Evolutionary conservation across 2,329 filamentous ascomycete genomes (phyloP).

Genomic region (Pseudogymnoascus sp.): DNA sequence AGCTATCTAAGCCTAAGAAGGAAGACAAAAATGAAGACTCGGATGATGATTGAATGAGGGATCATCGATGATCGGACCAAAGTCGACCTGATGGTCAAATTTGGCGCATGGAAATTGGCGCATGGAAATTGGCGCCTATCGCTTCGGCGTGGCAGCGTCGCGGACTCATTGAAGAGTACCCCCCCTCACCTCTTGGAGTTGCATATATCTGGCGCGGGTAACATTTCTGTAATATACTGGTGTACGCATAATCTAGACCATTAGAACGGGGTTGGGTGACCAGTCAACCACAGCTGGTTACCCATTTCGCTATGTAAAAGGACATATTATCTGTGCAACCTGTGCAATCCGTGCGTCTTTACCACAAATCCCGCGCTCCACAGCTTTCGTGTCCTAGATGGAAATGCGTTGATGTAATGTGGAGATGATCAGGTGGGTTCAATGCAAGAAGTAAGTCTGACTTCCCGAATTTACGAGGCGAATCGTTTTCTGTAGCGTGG

Average conservation of each 20-base stretch:
- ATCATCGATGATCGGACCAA: constrained; percentile 3
- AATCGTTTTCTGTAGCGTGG: background rate
- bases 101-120: constrained; percentile 11
- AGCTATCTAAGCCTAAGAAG: constrained; percentile 31
- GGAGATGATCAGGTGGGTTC: constrained; percentile 4
- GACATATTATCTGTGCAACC: constrained; percentile 4
- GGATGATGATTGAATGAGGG: constrained; percentile 11
- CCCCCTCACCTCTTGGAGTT: constrained; percentile 5
- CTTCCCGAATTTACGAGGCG: background rate
- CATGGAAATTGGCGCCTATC: constrained; percentile 7
- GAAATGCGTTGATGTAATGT: background rate
- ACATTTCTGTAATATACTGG: constrained; percentile 11
- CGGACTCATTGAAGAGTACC: constrained; percentile 1
- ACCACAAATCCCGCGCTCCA: constrained; percentile 1
- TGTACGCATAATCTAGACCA: constrained; percentile 10
- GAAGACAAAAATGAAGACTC: constrained; percentile 22
- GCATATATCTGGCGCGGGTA: constrained; percentile 2
- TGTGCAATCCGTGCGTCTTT: background rate
- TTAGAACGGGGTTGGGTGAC: constrained; percentile 7
- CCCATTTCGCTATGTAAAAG: constrained; percentile 7
- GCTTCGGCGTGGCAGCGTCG: constrained; percentile 3
- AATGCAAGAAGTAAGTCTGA: constrained; percentile 3
- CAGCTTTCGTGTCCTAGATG: background rate
- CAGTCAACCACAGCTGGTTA: constrained; percentile 2
- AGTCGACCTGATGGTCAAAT: background rate